Conservation (phyloP, 176 grass and related monocot species). For the Areca catechu region DNA sequence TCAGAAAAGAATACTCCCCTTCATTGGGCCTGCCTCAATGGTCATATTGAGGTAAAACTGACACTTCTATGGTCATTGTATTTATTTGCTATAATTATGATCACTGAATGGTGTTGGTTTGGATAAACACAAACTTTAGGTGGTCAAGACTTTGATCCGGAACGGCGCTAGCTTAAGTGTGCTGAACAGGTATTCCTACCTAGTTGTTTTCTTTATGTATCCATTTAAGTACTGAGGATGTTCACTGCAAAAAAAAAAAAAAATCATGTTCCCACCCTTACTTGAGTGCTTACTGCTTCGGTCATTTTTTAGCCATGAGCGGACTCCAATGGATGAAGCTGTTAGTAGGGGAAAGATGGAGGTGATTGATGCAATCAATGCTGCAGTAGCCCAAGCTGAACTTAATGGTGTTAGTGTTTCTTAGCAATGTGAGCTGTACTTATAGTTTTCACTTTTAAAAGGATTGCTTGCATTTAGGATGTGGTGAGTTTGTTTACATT, state of each 20-base stretch:
- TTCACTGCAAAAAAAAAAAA: too few species aligned
- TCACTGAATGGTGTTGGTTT: not conserved
- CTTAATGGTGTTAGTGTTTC: conserved; percentile 53
- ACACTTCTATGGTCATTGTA: too few species aligned
- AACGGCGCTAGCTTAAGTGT: conserved; percentile 61
- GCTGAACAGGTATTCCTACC: conserved; percentile 59
- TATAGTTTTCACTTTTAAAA: too few species aligned
- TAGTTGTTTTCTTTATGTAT: too few species aligned
- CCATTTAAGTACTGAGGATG: too few species aligned
- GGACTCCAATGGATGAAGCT: conserved; percentile 89
- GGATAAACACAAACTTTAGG: conserved; percentile 27
- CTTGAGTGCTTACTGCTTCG: not conserved
- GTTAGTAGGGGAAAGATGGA: conserved; percentile 74
- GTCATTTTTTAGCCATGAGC: conserved; percentile 61
- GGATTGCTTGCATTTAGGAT: too few species aligned
- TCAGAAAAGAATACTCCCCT: conserved; percentile 84
- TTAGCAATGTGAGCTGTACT: conserved; percentile 1
- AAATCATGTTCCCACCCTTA: too few species aligned
- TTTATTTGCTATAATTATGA: too few species aligned
- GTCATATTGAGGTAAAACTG: conserved; percentile 53
- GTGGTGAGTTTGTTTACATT: too few species aligned
- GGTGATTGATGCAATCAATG: conserved; percentile 63
- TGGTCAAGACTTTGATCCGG: conserved; percentile 70
- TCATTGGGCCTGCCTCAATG: conserved; percentile 91
- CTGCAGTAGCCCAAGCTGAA: conserved; percentile 62